A percentile compares a stretch with the other conserved stretches of the same genome.
Conservation (phyloP, 116 monocot genomes). For the Dioscorea cayenensis region DNA sequence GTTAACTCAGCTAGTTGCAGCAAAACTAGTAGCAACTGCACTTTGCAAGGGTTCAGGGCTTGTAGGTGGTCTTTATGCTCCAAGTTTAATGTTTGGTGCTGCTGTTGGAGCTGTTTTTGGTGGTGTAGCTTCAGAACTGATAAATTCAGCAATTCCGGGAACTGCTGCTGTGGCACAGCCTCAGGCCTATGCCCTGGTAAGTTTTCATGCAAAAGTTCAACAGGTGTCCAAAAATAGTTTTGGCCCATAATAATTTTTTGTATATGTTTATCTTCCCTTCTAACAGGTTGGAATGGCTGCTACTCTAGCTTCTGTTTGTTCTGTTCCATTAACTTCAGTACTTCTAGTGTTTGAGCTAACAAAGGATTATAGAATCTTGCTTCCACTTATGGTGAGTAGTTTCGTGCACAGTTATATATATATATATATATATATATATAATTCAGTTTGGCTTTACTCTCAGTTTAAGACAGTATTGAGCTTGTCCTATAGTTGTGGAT, state of each 20-base stretch:
- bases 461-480: not conserved
- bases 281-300: slow-evolving; percentile 98
- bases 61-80: slow-evolving; percentile 99
- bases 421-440: not conserved
- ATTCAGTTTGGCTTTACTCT: not conserved
- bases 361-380: slow-evolving; percentile 96
- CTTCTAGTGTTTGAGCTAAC: slow-evolving; percentile 95
- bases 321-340: slow-evolving; percentile 97
- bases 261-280: not conserved
- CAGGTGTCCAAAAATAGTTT: not conserved
- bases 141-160: slow-evolving; percentile 91
- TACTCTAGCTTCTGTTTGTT: slow-evolving; percentile 95
- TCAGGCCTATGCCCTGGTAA: slow-evolving; percentile 95
- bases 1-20: slow-evolving; percentile 76
- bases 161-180: slow-evolving; percentile 88
- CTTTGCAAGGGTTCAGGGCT: slow-evolving; percentile 97
- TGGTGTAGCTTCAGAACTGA: slow-evolving; percentile 90
- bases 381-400: slow-evolving; percentile 81
- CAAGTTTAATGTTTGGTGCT: slow-evolving; percentile 99
- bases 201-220: slow-evolving; percentile 6
- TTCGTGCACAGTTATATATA: not conserved
- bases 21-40: slow-evolving; percentile 94
- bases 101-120: slow-evolving; percentile 99
- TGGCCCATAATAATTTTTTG: not conserved
- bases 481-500: no score